A percentile compares a stretch with the other conserved stretches of the same genome.
Evolutionary conservation across 2,329 filamentous ascomycete genomes (phyloP).

Genomic region (Rutstroemia sp.): DNA sequence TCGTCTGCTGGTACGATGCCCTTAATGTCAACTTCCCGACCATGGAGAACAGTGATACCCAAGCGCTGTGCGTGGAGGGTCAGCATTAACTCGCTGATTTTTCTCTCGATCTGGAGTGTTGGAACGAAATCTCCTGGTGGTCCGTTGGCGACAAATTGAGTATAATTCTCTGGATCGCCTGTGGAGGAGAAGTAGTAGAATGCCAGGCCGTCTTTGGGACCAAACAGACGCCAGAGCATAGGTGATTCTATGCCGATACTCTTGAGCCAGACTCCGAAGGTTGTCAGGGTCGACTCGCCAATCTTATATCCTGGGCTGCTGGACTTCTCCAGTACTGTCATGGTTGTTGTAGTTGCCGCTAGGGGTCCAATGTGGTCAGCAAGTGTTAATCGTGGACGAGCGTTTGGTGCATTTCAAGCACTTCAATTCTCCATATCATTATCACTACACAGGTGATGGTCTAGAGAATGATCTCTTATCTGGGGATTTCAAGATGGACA

Average conservation of each 20-base stretch:
- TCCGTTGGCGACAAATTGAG: constrained; percentile 16
- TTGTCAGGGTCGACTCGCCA: constrained; percentile 22
- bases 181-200: constrained; percentile 21
- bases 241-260: constrained; percentile 13
- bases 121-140: constrained; percentile 15
- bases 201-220: constrained; percentile 23
- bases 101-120: constrained; percentile 23
- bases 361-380: not conserved
- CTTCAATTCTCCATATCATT: no score
- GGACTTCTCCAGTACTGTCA: constrained; percentile 21
- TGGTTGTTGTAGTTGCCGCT: not conserved
- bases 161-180: constrained; percentile 15
- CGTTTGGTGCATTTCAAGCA: no score
- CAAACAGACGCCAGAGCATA: constrained; percentile 20
- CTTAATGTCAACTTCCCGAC: constrained; percentile 10
- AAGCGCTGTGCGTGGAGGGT: constrained; percentile 23
- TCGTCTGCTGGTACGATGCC: not conserved
- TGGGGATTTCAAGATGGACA: not conserved
- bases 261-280: constrained; percentile 20
- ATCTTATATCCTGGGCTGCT: constrained; percentile 22
- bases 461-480: not conserved
- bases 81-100: constrained; percentile 25
- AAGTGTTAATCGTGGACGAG: not conserved
- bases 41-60: constrained; percentile 24
- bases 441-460: no score